Evolutionary conservation across 371 early-diverging fungal species (phyloP), one percentile per base, ranked within the genome.

Genomic region (Chytridium lagenaria): DNA sequence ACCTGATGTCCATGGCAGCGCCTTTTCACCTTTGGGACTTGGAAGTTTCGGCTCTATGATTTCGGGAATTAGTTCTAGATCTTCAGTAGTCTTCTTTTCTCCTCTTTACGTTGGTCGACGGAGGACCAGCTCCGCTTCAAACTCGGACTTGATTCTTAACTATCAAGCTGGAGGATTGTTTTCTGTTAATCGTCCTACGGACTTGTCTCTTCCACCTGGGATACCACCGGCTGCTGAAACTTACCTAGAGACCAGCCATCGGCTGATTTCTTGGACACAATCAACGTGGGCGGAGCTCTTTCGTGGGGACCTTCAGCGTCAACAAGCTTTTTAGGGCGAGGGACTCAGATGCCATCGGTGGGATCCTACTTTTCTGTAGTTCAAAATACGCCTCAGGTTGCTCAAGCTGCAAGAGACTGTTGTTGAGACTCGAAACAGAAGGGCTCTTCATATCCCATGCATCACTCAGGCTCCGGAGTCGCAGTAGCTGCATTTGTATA

Each of bases 201-300:
- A 44, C 44, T n/a, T 12, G 44, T 44, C 44, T 7, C 44, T 12
- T 19, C 55, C 55, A 10, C 34, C 61, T 3, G 61, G 61, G 23
- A 61, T 61, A 7, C 61, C 61, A 37, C 61, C 61, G 2, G 61
- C 61, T 31, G 61, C 61, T 5, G 61, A 61, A 34, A 34, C 30
- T 15, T 61, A 7, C 19, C 23, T 15, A 34, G n/a, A 7, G 61
- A 61, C 7, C 26, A 19, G 57, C 57, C 57, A 55, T 30, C 12
- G 12, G 19, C 12, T 19, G 7, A 44, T 44, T 12, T 44, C 44
- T 44, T 44, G 44, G 44, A 7, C 44, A 7, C 7, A 19, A n/a
- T n/a, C n/a, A 19, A 44, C 44, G 44, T 44, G 7, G 19, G 44
- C 44, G 44, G 44, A 44, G 44, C 44, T 44, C 44, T 44, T 44